Base-by-base conservation (phyloP, 2,329 filamentous ascomycete genomes). In the Ophiostoma quercus region DNA sequence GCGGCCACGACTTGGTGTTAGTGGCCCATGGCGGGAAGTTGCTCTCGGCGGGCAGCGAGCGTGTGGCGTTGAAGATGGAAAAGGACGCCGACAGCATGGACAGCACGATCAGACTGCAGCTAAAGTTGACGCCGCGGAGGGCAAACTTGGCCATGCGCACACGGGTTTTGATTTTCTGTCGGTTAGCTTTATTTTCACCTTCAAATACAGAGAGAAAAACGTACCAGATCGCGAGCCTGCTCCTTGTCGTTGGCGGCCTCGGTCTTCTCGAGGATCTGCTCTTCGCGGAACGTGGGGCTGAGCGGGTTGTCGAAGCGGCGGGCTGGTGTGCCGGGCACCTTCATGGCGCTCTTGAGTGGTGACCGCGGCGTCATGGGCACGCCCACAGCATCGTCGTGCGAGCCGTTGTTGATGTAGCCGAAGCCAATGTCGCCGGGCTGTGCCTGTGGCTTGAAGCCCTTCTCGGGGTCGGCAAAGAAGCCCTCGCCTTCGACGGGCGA, bases 91-190 rank as follows among this genome's bases (percentile, higher is more conserved):
- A 89, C 69, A 99, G 83, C 87, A 99, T 94, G 72, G 93, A 85
- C 71, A 99, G 86, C 74, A 99, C 92, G 78, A 99, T 97, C 72
- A 98, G 85, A 79, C 92, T 94, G 84, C 95, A 99, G 79, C 92
- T 93, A 80, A 99, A 98, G 84, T 94, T 97, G 81, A 98, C 91
- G 70, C 92, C 90, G 74, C 95, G 90, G n/a, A 99, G 88, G 73
- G 96, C 87, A 75, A 98, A 90, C 83, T 99, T 99, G 75, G 94
- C 95, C 80, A 98, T 85, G 66, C 95, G 89, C 43, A 98, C 94
- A 74, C 92, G 88, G 47, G 90, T 90, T 82, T 97, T 98, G 79
- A 96, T 87, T 90, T 91, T 96, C 94, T 97, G 14, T 16, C 25
- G 41, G 70, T 71, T 60, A 72, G 51, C 25, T 34, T 32, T 2